A percentile compares a stretch with the other conserved stretches of the same genome.
These are phyloP conservation scores for Polytrichum formosum DNA, from an alignment of 225 moss, liverwort and hornwort species.

Conservation along the genomic window DNA sequence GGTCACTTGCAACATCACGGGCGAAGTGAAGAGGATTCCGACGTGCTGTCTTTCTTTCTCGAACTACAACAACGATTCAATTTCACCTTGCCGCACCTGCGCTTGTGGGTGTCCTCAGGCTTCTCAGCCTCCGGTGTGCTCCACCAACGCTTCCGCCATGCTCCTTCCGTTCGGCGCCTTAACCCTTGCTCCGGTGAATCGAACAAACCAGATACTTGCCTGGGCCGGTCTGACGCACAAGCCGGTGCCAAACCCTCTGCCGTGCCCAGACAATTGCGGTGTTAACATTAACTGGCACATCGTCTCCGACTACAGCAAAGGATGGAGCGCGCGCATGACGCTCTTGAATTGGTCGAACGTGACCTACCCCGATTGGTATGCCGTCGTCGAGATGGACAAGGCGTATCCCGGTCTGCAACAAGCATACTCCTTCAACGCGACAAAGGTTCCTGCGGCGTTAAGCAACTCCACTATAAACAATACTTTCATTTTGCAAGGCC, in stretches of 20 bases:
- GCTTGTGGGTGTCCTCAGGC: conserved; percentile 50
- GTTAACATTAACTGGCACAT: conserved; percentile 89
- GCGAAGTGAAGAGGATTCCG: conserved; percentile 18
- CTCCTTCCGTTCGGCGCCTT: conserved; percentile 67
- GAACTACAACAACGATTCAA: conserved; percentile 67
- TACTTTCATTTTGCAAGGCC: conserved; percentile 35
- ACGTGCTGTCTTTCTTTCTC: conserved; percentile 92
- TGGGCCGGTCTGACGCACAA: conserved; percentile 43
- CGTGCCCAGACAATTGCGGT: conserved; percentile 80
- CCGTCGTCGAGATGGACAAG: conserved; percentile 44
- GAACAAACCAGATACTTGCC: conserved; percentile 46
- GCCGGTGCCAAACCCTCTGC: conserved; percentile 50
- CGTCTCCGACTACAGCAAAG: conserved; percentile 65
- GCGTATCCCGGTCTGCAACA: conserved; percentile 54
- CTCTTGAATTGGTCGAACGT: conserved; percentile 72
- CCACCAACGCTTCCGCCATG: conserved; percentile 42
- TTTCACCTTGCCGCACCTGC: conserved; percentile 77
- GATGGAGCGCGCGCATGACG: conserved; percentile 77
- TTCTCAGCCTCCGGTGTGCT: conserved; percentile 27
- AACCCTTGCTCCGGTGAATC: conserved; percentile 53
- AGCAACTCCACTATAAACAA: conserved; percentile 17
- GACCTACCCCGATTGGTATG: conserved; percentile 58
- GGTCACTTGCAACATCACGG: conserved; percentile 50
- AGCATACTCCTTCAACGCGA: conserved; percentile 71
- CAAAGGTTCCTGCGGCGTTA: conserved; percentile 29